Base-by-base conservation (phyloP, 257 asterid species). In the Gardenia jasminoides region DNA sequence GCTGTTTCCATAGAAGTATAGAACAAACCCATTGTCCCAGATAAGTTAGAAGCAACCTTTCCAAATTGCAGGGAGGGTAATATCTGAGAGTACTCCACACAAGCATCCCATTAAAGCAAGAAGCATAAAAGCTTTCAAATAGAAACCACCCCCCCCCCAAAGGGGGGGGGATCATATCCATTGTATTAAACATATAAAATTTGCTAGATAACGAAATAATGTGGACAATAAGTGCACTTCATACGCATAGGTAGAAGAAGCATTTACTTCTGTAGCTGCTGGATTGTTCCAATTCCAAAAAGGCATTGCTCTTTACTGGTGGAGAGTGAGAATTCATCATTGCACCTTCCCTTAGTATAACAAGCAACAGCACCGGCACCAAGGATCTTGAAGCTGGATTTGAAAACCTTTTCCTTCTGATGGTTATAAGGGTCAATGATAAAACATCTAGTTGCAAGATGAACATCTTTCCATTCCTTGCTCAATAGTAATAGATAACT, bases 281-380 rank as follows among this genome's bases (percentile, higher is more conserved):
- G 88, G 78, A 86, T 89, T 76, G 89, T 82, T 68, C 84, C 77
- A 67, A 84, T 75, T 82, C 87, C 90, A 75, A 80, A 79, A 52
- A 72, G 82, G 80, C 80, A 62, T 81, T 86, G 91, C 80, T 85
- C 85, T 84, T 81, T 79, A 76, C 93, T 90, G 79, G 88, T 83
- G 67, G 89, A 78, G 76, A 88, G 75, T 31, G 83, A 79, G 66
- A 78, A 75, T 76, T 82, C 86, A 83, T 76, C 78, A 46, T 74
- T 78, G 78, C 67, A n/a, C 78, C 83, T 82, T 73, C 88, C 90
- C 26, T 82, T 74, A 78, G 86, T 72, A 83, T 82, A 90, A 83
- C 98, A 93, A 83, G 99, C 96, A 82, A 91, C 92, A 79, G 90
- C 90, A 83, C 90, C 93, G 77, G 98, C 97, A 78, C 97, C 99